phyloP scores from a whole-genome alignment of 768 basidiomycete species.

The Boletus vinaceobasis region DNA sequence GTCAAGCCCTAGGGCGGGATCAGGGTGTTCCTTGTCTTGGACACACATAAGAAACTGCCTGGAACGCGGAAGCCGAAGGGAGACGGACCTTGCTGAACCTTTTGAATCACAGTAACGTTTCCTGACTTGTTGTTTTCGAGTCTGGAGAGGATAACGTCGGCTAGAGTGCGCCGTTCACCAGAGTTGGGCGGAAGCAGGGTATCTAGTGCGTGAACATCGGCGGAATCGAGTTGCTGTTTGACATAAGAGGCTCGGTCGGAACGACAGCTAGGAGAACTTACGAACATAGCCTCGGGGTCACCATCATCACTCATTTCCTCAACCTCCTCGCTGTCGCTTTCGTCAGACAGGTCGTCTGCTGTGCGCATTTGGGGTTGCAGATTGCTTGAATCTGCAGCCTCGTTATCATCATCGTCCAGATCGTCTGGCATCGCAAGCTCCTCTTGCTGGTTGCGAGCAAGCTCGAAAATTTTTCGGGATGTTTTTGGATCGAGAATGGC shows the following conservation, averaged over 20 bases:
- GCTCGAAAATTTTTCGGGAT: slow-evolving; percentile 84
- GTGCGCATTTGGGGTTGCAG: slow-evolving; percentile 24
- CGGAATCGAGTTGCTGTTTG: slow-evolving; percentile 81
- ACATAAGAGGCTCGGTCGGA: slow-evolving; percentile 3
- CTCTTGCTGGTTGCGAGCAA: slow-evolving; percentile 91
- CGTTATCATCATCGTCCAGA: slow-evolving; percentile 43
- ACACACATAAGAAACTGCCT: slow-evolving; percentile 3
- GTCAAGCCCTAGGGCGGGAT: slow-evolving; percentile 86
- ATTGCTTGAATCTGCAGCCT: slow-evolving; percentile 24
- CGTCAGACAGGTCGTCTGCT: slow-evolving; percentile 55
- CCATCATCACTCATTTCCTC: slow-evolving; percentile 20
- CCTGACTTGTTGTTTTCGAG: slow-evolving; percentile 64
- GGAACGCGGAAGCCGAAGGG: neutral
- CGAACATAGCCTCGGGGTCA: slow-evolving; percentile 60
- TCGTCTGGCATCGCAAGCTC: slow-evolving; percentile 70
- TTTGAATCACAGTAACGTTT: slow-evolving; percentile 54
- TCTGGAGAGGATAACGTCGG: slow-evolving; percentile 96
- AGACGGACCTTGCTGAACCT: slow-evolving; percentile 53
- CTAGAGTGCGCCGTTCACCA: slow-evolving; percentile 79
- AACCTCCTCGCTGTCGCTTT: slow-evolving; percentile 42
- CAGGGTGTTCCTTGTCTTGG: slow-evolving; percentile 52
- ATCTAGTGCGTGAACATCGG: slow-evolving; percentile 84
- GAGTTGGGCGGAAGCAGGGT: slow-evolving; percentile 72
- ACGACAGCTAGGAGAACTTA: slow-evolving; percentile 32
- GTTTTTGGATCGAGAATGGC: slow-evolving; percentile 74